Conservation (phyloP, 2,329 filamentous ascomycete genomes). For the Epichloe sylvatica region DNA sequence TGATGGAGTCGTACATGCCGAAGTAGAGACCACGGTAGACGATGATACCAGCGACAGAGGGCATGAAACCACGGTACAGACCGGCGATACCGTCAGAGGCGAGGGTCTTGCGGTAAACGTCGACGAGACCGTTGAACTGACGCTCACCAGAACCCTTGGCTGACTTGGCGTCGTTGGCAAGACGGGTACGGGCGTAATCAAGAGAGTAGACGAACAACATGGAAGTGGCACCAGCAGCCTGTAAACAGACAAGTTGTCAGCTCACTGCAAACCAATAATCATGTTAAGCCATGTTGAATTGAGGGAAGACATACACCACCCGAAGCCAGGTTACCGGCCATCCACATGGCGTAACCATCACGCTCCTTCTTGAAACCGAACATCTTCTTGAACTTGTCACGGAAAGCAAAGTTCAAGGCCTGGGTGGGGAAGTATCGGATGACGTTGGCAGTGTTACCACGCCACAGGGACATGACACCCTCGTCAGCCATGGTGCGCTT, state of each 20-base stretch:
- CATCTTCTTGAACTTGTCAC: conserved; percentile 99
- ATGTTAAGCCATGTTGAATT: background rate
- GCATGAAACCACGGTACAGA: conserved; percentile 99
- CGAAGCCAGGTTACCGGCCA: conserved; percentile 98
- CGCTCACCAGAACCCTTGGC: conserved; percentile 93
- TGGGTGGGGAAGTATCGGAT: conserved; percentile 99
- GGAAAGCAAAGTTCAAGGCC: conserved; percentile 99
- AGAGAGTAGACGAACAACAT: conserved; percentile 99
- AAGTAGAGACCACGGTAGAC: conserved; percentile 99
- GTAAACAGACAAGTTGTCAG: conserved; percentile 4
- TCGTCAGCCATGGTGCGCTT: conserved; percentile 75
- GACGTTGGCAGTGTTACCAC: conserved; percentile 99
- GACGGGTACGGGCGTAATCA: conserved; percentile 99
- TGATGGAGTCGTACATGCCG: conserved; percentile 99
- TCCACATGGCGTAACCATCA: conserved; percentile 98
- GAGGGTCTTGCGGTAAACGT: conserved; percentile 99
- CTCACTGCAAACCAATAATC: background rate
- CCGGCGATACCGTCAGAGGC: conserved; percentile 96
- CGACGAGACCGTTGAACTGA: conserved; percentile 99
- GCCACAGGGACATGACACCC: conserved; percentile 92
- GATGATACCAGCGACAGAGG: conserved; percentile 96
- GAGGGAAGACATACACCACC: conserved; percentile 68
- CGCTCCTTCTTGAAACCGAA: conserved; percentile 99
- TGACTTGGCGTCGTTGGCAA: conserved; percentile 99
- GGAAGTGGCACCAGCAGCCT: conserved; percentile 97